phyloP scores from a whole-genome alignment of 768 basidiomycete species.

The Pisolithus tinctorius region DNA sequence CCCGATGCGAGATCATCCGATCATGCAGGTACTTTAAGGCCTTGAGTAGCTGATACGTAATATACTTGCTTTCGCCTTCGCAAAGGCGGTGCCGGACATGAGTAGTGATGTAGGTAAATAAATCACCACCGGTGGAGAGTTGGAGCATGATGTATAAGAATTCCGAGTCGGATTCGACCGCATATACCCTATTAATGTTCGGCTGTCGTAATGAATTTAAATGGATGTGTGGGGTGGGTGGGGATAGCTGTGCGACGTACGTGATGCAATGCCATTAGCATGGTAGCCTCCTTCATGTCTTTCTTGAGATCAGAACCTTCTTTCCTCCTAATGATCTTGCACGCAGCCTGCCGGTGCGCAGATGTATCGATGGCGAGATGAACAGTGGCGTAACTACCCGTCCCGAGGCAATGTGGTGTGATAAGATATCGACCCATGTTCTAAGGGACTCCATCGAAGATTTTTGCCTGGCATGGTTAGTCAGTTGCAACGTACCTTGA shows the following conservation, averaged over 20 bases:
- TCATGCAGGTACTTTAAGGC: conserved; percentile 68
- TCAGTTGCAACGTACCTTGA: conserved; percentile 38
- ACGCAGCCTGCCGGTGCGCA: conserved; percentile 69
- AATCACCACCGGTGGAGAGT: conserved; percentile 78
- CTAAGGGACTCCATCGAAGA: conserved; percentile 26
- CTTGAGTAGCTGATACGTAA: conserved; percentile 73
- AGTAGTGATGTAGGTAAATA: conserved; percentile 79
- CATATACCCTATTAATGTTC: conserved; percentile 74
- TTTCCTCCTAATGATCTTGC: conserved; percentile 71
- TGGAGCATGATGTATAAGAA: conserved; percentile 83
- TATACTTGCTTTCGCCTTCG: conserved; percentile 79
- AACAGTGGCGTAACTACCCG: conserved; percentile 77
- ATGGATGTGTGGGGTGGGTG: background rate
- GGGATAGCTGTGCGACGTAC: conserved; percentile 33
- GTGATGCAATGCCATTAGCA: conserved; percentile 65
- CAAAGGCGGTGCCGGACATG: conserved; percentile 51
- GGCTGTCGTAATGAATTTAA: conserved; percentile 39
- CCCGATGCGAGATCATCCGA: conserved; percentile 71
- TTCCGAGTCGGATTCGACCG: conserved; percentile 53
- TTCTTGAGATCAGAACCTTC: conserved; percentile 33
- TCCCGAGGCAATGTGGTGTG: conserved; percentile 75
- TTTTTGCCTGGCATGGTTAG: background rate
- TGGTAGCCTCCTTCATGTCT: conserved; percentile 75
- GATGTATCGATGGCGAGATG: conserved; percentile 66
- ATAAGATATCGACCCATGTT: conserved; percentile 61